A percentile compares a stretch with the other conserved stretches of the same genome.
These are phyloP conservation scores for Penicillium canescens DNA, from an alignment of 495 filamentous ascomycete genomes.

Conservation along the genomic window DNA sequence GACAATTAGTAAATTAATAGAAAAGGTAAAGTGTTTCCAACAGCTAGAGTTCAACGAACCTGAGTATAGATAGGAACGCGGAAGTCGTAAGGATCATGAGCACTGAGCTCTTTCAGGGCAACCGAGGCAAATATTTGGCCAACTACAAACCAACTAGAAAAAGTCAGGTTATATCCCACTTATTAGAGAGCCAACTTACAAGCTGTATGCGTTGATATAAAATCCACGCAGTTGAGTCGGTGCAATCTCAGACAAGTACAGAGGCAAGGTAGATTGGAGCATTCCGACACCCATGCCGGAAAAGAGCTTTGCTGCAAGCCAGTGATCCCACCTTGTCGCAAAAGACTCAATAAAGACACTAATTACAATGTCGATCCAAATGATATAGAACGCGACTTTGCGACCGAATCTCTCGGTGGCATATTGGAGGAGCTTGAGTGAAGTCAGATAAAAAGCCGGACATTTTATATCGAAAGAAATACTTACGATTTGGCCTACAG, in stretches of 20 bases:
- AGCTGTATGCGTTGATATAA: conserved; percentile 41
- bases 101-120: conserved; percentile 31
- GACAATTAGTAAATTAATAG: neutral
- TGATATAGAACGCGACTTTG: conserved; percentile 31
- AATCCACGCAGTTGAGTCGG: conserved; percentile 40
- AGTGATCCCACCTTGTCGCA: conserved; percentile 36
- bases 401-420: conserved; percentile 32
- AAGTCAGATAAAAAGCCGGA: neutral
- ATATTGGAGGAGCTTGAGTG: conserved; percentile 30
- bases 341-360: conserved; percentile 41
- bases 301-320: conserved; percentile 43
- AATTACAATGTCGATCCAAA: conserved; percentile 30
- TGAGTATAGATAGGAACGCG: conserved; percentile 43
- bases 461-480: neutral
- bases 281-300: conserved; percentile 44
- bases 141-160: conserved; percentile 38
- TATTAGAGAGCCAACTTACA: conserved; percentile 16
- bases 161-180: neutral
- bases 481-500: conserved; percentile 31
- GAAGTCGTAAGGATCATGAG: conserved; percentile 29
- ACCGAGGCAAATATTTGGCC: conserved; percentile 44
- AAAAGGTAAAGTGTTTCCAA: neutral
- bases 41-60: conserved; percentile 12
- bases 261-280: conserved; percentile 43
- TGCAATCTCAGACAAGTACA: conserved; percentile 41